Evolutionary conservation across 2,329 filamentous ascomycete genomes (phyloP), one percentile per base, ranked within the genome.

Genomic region (Graphilbum sp.): DNA sequence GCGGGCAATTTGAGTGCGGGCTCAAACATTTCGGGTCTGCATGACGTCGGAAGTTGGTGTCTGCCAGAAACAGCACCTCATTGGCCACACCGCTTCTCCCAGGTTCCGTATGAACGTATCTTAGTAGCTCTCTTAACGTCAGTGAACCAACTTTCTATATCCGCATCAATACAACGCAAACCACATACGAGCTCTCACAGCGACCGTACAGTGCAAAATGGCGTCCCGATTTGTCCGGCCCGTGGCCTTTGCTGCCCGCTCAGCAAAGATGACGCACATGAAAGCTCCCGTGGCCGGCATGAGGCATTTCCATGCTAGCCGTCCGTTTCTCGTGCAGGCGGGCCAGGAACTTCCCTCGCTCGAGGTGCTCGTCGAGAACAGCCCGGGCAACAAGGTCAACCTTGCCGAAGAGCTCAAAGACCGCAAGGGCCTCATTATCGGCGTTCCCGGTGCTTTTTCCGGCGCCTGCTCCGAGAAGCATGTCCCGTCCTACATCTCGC

Each of bases 351-450:
- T 96, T 39, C 90, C 88, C 33, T 62, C 75, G 58, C 61, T 88
- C 41, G 75, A 86, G 46, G 75, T 82, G 36, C 70, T 94, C 49
- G 78, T 77, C 46, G 82, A 96, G 62, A 70, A 72, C 60, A 86
- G 80, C n/a, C 88, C 88, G 1, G 85, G 82, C 43, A 92, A 86
- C 69, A 90, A 87, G 61, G 75, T 96, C 58, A 88, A 84, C 60
- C 69, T 96, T 42, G 74, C 81, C 49, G 70, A 79, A 45, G 84
- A 92, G 63, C 69, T 92, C 45, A 54, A 57, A 44, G 67, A 67
- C 45, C 75, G 72, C 46, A 81, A 84, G 53, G 85, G 82, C 41
- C 61, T 95, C 50, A 79, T 96, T 54, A 70, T 96, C 48, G 85
- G 85, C 45, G 81, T 90, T 23, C 85, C 85, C 1, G 83, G 79